These are phyloP conservation scores for Aspergillus glaucus DNA, from an alignment of 2,329 filamentous ascomycete genomes.

Conservation along the genomic window DNA sequence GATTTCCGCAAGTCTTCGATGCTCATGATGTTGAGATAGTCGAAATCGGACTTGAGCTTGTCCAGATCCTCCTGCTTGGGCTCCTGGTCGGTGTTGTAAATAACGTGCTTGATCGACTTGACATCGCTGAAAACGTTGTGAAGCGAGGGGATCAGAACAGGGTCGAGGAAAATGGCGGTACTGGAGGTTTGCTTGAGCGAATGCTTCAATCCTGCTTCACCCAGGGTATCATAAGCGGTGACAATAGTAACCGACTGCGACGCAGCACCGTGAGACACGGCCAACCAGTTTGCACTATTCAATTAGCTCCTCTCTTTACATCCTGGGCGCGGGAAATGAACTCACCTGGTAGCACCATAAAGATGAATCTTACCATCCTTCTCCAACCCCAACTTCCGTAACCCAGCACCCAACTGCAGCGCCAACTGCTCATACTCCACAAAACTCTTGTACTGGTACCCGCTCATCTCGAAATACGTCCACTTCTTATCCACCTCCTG, in stretches of 20 bases:
- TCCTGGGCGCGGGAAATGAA: neutral
- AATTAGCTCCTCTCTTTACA: constrained; percentile 6
- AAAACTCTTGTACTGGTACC: constrained; percentile 71
- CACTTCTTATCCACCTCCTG: constrained; percentile 82
- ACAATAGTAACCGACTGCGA: constrained; percentile 48
- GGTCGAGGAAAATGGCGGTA: constrained; percentile 79
- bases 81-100: constrained; percentile 53
- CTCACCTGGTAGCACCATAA: constrained; percentile 73
- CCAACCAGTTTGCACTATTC: constrained; percentile 70
- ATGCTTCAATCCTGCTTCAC: constrained; percentile 75
- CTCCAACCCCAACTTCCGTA: constrained; percentile 67
- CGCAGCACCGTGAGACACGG: constrained; percentile 62
- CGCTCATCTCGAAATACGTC: constrained; percentile 79
- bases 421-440: constrained; percentile 68
- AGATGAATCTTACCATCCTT: constrained; percentile 67
- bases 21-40: constrained; percentile 48
- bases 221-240: constrained; percentile 90
- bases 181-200: constrained; percentile 76
- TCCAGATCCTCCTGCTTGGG: constrained; percentile 49
- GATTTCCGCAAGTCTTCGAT: constrained; percentile 51
- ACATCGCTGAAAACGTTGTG: constrained; percentile 49
- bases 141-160: constrained; percentile 63
- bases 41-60: constrained; percentile 48
- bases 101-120: constrained; percentile 51
- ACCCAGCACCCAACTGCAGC: constrained; percentile 63